Conservation (phyloP, 805 yeast species). For the Starmerella scarabaei region DNA sequence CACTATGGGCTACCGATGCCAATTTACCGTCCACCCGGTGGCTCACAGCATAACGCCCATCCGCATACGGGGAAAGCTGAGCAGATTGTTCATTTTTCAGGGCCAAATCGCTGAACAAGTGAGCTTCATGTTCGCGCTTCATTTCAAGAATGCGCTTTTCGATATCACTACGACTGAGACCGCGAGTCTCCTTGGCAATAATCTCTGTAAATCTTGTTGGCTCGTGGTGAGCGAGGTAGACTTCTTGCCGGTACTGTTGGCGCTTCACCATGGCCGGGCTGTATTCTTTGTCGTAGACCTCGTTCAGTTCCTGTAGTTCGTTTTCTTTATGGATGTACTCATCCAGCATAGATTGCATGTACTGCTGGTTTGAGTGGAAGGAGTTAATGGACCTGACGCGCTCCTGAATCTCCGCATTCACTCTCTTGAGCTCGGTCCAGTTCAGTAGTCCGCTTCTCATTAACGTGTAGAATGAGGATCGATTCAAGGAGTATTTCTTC, state of each 20-base stretch:
- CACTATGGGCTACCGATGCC: too few species aligned
- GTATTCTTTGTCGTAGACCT: constrained; percentile 9
- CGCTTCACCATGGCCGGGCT: constrained; percentile 12
- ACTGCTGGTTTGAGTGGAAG: constrained; percentile 5
- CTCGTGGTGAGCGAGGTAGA: constrained; percentile 6
- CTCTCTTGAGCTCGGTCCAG: constrained; percentile 3
- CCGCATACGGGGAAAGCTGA: too few species aligned
- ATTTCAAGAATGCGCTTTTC: background rate
- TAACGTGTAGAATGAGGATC: too few species aligned
- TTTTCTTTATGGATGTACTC: constrained; percentile 2
- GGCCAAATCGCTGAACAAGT: background rate
- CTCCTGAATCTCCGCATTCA: constrained; percentile 9
- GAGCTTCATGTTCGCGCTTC: background rate
- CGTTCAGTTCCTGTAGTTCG: background rate
- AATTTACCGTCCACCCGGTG: too few species aligned
- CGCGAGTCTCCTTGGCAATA: background rate
- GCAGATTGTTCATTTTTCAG: too few species aligned
- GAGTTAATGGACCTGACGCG: constrained; percentile 6
- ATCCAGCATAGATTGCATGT: constrained; percentile 3
- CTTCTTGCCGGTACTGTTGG: constrained; percentile 4
- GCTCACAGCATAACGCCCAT: too few species aligned
- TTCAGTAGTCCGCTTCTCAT: constrained; percentile 3
- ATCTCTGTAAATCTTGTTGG: background rate
- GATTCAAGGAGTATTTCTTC: too few species aligned
- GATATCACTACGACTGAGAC: background rate